Evolutionary conservation across 768 basidiomycete genomes (phyloP).

Genomic region (Botryobasidium botryosum): DNA sequence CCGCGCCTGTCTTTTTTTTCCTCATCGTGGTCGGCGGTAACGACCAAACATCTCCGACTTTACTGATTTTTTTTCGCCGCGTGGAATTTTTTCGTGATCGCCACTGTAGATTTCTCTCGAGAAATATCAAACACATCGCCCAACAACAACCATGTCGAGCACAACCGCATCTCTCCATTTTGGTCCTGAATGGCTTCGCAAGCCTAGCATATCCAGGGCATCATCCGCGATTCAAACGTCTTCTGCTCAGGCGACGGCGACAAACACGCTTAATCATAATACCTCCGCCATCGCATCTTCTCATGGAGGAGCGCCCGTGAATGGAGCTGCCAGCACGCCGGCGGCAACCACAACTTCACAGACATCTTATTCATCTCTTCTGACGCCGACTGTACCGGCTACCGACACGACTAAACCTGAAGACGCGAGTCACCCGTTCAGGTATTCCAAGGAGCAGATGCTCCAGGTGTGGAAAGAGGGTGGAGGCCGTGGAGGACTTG

Average conservation of each 20-base stretch:
- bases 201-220: conserved; percentile 28
- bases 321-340: conserved; percentile 37
- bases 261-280: background rate
- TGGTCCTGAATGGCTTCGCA: conserved; percentile 87
- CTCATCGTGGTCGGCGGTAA: too few species aligned
- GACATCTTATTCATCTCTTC: conserved; percentile 56
- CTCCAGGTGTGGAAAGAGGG: conserved; percentile 71
- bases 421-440: too few species aligned
- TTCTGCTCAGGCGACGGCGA: background rate
- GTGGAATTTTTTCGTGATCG: too few species aligned
- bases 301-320: background rate
- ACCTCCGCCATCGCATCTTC: conserved; percentile 31
- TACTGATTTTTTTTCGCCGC: too few species aligned
- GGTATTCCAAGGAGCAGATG: conserved; percentile 75
- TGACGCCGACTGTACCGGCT: conserved; percentile 35
- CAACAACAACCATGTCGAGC: too few species aligned
- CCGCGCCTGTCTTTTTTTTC: too few species aligned
- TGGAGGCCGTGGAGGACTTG: conserved; percentile 52
- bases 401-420: conserved; percentile 43
- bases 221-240: conserved; percentile 1
- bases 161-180: conserved; percentile 65
- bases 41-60: too few species aligned
- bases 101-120: too few species aligned
- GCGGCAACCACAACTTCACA: conserved; percentile 26
- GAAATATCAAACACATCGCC: too few species aligned